A percentile compares a stretch with the other conserved stretches of the same genome.
phyloP scores from a whole-genome alignment of 345 rosid genomes.

The Diplotaxis tenuifolia region DNA sequence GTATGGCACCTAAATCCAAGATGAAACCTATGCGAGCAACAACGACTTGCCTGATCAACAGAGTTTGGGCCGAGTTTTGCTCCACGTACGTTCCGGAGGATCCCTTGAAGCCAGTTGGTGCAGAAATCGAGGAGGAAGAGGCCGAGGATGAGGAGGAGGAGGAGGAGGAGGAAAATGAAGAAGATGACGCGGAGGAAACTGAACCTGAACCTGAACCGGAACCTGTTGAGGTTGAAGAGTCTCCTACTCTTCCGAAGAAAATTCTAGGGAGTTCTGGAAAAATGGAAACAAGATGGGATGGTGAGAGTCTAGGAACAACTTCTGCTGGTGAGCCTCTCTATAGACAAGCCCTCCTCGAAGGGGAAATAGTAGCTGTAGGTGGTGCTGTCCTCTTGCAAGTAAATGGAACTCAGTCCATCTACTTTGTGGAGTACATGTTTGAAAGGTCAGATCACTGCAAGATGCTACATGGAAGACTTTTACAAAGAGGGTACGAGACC shows the following conservation, averaged over 20 bases:
- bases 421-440: constrained; percentile 66
- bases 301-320: constrained; percentile 43
- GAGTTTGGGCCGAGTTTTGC: constrained; percentile 86
- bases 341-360: constrained; percentile 48
- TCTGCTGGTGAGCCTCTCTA: constrained; percentile 51
- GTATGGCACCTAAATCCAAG: constrained; percentile 52
- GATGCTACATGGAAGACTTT: constrained; percentile 62
- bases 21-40: constrained; percentile 87
- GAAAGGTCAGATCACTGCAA: constrained; percentile 48
- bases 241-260: constrained; percentile 33
- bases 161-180: constrained; percentile 40
- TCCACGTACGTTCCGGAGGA: constrained; percentile 63
- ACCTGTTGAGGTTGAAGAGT: constrained; percentile 31
- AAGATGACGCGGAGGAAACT: constrained; percentile 46
- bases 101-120: constrained; percentile 34
- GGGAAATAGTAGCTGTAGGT: constrained; percentile 51
- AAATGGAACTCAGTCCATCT: constrained; percentile 44
- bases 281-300: constrained; percentile 55
- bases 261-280: constrained; percentile 29
- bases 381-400: constrained; percentile 43
- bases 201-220: constrained; percentile 21
- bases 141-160: constrained; percentile 36
- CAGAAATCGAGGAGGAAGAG: constrained; percentile 45
- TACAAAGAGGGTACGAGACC: constrained; percentile 56
- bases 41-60: constrained; percentile 72